Evolutionary conservation across 169 alveolate genomes (phyloP).

Genomic region (Plasmodium reichenowi): DNA sequence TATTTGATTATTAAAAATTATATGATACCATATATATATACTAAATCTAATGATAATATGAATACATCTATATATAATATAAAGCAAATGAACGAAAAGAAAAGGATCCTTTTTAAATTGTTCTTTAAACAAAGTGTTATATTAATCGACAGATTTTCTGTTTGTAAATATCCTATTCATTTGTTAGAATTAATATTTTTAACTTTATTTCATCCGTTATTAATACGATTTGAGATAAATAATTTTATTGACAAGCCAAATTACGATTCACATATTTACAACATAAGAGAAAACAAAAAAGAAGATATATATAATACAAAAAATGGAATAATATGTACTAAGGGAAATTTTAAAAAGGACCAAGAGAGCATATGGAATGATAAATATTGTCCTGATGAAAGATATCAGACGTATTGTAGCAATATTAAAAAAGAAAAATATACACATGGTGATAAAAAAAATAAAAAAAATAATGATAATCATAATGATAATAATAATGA

Average conservation of each 20-base stretch:
- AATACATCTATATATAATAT: background rate
- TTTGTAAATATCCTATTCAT: constrained; percentile 33
- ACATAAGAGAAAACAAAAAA: background rate
- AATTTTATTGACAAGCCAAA: background rate
- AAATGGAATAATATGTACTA: background rate
- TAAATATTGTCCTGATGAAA: too few relatives aligned
- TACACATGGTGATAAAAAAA: too few relatives aligned
- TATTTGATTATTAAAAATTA: constrained; percentile 19
- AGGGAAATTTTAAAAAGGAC: background rate
- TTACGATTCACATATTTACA: background rate
- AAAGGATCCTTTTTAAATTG: background rate
- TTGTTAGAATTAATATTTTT: constrained; percentile 21
- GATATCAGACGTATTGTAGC: background rate
- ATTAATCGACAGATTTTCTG: constrained; percentile 28
- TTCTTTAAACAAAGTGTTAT: constrained; percentile 33
- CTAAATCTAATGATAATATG: background rate
- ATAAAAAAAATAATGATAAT: background rate
- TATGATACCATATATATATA: constrained; percentile 24
- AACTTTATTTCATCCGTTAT: constrained; percentile 30
- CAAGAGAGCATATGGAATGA: too few relatives aligned
- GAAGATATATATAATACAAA: background rate
- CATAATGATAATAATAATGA: too few relatives aligned
- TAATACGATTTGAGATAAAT: constrained; percentile 29
- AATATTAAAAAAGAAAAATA: background rate
- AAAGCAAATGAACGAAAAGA: background rate